Evolutionary conservation across 768 basidiomycete species (phyloP), one percentile per base, ranked within the genome.

Genomic region (Boletus barrowsii): DNA sequence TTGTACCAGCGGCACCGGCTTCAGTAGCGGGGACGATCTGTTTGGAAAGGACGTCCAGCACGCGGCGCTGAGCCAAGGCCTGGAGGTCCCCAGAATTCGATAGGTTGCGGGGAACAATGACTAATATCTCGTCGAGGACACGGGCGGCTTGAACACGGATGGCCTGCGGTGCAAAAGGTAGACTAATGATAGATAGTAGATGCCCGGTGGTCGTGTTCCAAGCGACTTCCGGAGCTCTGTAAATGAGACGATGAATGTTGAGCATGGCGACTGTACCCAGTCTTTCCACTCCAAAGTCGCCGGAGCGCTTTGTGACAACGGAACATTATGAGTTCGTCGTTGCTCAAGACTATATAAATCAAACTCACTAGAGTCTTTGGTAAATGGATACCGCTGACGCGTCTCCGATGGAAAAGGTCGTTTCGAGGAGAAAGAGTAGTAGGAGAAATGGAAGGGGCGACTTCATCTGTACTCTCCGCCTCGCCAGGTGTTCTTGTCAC

Each of bases 211-310:
- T 84, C 9, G 84, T 78, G 49, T 87, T 77, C 94, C 95, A 98
- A 3, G 91, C 93, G 11, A 94, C 74, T 13, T 87, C 84, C 0
- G 91, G 84, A 11, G 87, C 79, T n/a, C 87, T 81, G 57, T 87
- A 88, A 45, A 97, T 86, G 17, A 99, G 76, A 4, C 96, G 85
- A 65, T 90, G 84, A 24, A 97, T 86, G 64, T 98, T 99, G 49
- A 91, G 78, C 60, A 84, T 76, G 0, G 87, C 80, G 10, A 96
- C 86, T 1, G 83, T 81, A 10, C 93, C 89, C 22, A 98, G 74
- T 65, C 91, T 92, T 55, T 82, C 82, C 53, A 98, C 86, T n/a
- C 93, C 91, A 73, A 97, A 98, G 58, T 99, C 96, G 0, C 90
- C 91, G 0, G 88, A 81, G n/a, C 89, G 81, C 90, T 93, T 55